Percentiles rank a stretch among this genome's conserved stretches.
Conservation (phyloP, 2,329 filamentous ascomycete species). For the Aspergillus versicolor region DNA sequence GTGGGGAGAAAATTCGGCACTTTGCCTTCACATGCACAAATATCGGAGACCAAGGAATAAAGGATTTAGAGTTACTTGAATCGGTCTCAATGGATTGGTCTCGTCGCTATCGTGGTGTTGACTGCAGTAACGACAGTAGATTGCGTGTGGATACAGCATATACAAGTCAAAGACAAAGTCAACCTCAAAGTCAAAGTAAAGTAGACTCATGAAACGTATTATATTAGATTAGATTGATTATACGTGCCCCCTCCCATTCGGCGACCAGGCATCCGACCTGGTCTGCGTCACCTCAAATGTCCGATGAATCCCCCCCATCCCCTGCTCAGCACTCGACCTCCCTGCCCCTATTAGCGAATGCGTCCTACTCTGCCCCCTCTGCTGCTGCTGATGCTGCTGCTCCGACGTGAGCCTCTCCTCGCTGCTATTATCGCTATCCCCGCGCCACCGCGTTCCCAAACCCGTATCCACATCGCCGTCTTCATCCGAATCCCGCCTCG, state of each 20-base stretch:
- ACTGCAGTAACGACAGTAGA: too few species aligned
- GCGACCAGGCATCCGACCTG: neutral
- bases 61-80: too few species aligned
- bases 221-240: neutral
- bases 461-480: neutral
- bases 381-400: too few species aligned
- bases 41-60: too few species aligned
- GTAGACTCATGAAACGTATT: neutral
- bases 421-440: neutral
- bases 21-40: too few species aligned
- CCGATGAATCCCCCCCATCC: neutral
- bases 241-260: neutral
- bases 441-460: neutral
- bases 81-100: too few species aligned
- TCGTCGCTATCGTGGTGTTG: too few species aligned
- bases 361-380: neutral
- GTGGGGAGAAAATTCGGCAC: too few species aligned
- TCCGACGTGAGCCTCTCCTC: slow-evolving; percentile 5
- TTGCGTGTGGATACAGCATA: too few species aligned
- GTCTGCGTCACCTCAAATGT: neutral
- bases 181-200: neutral
- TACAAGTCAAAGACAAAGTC: too few species aligned
- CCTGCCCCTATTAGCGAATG: neutral
- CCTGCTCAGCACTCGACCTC: neutral
- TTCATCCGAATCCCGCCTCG: neutral